A percentile compares a stretch with the other conserved stretches of the same genome.
These are phyloP conservation scores for Saraca asoca DNA, from an alignment of 331 rosid species.

Conservation along the genomic window DNA sequence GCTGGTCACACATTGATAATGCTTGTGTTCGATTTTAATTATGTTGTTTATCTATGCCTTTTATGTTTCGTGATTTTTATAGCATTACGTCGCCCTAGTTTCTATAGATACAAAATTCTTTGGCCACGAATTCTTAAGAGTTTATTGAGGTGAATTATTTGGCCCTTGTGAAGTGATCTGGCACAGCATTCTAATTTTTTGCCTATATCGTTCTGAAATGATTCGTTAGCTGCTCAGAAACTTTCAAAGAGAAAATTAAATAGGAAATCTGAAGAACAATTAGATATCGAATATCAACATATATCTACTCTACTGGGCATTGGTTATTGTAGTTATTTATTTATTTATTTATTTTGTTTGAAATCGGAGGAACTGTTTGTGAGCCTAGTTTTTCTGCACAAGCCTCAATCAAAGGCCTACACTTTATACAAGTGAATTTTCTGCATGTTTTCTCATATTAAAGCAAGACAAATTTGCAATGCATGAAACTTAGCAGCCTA, in stretches of 20 bases:
- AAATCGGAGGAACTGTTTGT: background rate
- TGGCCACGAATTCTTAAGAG: background rate
- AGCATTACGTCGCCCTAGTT: constrained; percentile 32
- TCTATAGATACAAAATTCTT: background rate
- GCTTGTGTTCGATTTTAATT: background rate
- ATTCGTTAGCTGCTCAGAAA: background rate
- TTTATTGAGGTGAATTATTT: background rate
- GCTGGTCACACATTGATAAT: constrained; percentile 10
- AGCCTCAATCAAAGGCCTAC: background rate
- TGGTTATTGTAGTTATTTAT: background rate
- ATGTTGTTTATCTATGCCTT: too few species aligned
- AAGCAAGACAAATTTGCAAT: constrained; percentile 8
- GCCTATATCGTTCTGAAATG: background rate
- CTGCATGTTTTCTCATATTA: background rate
- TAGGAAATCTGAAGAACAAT: constrained; percentile 10
- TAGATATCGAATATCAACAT: constrained; percentile 9
- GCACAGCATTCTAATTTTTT: background rate
- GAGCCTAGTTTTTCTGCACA: background rate
- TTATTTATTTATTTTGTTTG: background rate
- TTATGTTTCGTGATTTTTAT: too few species aligned
- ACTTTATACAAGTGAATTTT: background rate
- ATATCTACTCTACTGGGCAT: background rate
- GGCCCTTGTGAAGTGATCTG: constrained; percentile 9
- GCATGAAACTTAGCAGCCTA: background rate
- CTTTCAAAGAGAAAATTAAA: constrained; percentile 8